These are phyloP conservation scores for Anacardium occidentale DNA, from an alignment of 345 rosid genomes.

Conservation along the genomic window DNA sequence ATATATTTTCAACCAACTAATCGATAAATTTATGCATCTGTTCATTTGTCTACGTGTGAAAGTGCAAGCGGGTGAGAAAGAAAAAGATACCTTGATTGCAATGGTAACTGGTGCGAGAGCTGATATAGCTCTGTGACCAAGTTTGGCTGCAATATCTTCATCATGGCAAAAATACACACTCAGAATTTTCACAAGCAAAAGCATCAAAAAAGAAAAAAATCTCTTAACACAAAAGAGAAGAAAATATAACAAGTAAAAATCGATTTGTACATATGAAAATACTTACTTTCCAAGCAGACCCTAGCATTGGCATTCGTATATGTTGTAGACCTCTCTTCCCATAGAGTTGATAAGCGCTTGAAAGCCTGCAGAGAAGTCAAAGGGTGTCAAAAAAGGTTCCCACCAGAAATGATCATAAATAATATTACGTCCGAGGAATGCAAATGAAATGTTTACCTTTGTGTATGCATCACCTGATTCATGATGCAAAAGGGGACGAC, in stretches of 20 bases:
- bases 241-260: neutral
- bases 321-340: constrained; percentile 66
- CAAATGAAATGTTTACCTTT: constrained; percentile 37
- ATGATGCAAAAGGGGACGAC: constrained; percentile 78
- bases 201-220: neutral
- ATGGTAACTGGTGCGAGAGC: constrained; percentile 64
- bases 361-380: constrained; percentile 53
- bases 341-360: constrained; percentile 61
- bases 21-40: no score
- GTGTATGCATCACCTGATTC: constrained; percentile 71
- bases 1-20: neutral
- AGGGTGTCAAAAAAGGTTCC: neutral
- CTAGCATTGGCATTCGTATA: constrained; percentile 77
- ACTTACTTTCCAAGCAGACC: constrained; percentile 79
- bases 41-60: neutral
- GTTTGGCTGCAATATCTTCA: constrained; percentile 81
- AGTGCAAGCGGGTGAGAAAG: constrained; percentile 22
- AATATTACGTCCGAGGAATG: neutral
- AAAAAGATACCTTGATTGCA: constrained; percentile 69
- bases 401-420: neutral
- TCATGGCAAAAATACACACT: neutral
- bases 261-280: constrained; percentile 4
- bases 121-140: constrained; percentile 58
- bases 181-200: neutral
- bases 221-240: neutral